phyloP scores from a whole-genome alignment of 148 eudicot genomes.

The Silene conica region DNA sequence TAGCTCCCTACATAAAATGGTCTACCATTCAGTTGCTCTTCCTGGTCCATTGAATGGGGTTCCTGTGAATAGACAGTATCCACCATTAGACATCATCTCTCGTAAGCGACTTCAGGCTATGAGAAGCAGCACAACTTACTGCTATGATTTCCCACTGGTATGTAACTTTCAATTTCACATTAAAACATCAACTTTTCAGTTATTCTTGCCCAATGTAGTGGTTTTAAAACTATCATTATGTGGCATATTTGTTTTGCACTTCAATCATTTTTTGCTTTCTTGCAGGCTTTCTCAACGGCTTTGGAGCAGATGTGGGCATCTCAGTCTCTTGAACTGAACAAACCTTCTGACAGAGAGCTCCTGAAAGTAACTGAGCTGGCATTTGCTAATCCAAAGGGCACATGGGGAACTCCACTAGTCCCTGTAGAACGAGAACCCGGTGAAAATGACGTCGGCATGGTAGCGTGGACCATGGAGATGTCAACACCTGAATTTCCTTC shows the following conservation, averaged over 20 bases:
- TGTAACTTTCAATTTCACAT: not conserved
- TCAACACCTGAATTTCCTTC: slow-evolving; percentile 93
- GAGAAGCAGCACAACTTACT: slow-evolving; percentile 92
- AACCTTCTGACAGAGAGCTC: slow-evolving; percentile 47
- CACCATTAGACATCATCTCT: slow-evolving; percentile 67
- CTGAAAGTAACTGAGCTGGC: slow-evolving; percentile 64
- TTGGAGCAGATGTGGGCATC: slow-evolving; percentile 69
- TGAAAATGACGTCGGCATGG: slow-evolving; percentile 85
- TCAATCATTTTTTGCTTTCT: not conserved
- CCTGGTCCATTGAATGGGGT: slow-evolving; percentile 60
- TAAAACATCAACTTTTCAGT: not conserved
- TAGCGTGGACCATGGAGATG: slow-evolving; percentile 92
- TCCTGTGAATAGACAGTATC: slow-evolving; percentile 67
- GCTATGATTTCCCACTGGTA: slow-evolving; percentile 97
- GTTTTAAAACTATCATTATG: not conserved
- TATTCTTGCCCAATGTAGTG: not conserved
- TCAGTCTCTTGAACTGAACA: slow-evolving; percentile 32
- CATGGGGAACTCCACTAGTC: slow-evolving; percentile 76
- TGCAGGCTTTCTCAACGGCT: slow-evolving; percentile 81
- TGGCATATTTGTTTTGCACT: not conserved
- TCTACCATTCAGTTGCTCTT: slow-evolving; percentile 57
- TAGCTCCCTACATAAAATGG: slow-evolving; percentile 39
- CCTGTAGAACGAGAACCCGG: slow-evolving; percentile 63
- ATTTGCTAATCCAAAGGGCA: slow-evolving; percentile 66
- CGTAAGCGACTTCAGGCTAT: slow-evolving; percentile 83